Conservation (phyloP, 768 basidiomycete genomes). For the Lyophyllum atratum region DNA sequence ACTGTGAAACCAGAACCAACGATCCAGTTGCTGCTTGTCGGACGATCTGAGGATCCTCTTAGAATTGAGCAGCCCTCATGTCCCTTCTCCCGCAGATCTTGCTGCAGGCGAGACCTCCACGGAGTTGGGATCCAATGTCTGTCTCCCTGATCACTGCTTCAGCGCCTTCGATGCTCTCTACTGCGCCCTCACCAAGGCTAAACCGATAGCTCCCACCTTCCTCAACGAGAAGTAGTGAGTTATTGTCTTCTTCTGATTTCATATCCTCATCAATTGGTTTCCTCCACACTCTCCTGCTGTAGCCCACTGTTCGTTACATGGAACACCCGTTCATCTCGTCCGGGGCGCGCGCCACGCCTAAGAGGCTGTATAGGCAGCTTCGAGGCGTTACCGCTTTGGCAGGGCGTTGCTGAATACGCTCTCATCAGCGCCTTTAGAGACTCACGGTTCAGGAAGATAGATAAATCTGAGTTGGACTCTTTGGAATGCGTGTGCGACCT, state of each 20-base stretch:
- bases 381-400: conserved; percentile 66
- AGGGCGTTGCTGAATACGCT: conserved; percentile 88
- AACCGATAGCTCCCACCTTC: conserved; percentile 64
- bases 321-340: conserved; percentile 71
- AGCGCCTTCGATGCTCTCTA: conserved; percentile 82
- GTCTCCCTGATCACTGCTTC: conserved; percentile 76
- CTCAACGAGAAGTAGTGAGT: conserved; percentile 78
- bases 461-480: conserved; percentile 69
- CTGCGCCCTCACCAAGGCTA: conserved; percentile 65
- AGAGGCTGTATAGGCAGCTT: conserved; percentile 97
- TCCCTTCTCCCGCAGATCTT: conserved; percentile 55
- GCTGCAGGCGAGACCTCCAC: conserved; percentile 36
- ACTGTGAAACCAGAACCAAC: no score
- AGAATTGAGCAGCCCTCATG: no score
- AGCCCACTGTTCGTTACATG: conserved; percentile 98
- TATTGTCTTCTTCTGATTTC: neutral
- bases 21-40: no score
- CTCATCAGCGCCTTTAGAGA: conserved; percentile 91
- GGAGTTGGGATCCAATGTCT: conserved; percentile 47
- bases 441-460: conserved; percentile 80
- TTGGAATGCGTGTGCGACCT: conserved; percentile 85
- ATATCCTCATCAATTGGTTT: neutral
- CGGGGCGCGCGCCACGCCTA: conserved; percentile 62
- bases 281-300: conserved; percentile 1
- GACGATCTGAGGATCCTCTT: no score